Base-by-base conservation (phyloP, 805 yeast species). In the Starmerella bombicola region DNA sequence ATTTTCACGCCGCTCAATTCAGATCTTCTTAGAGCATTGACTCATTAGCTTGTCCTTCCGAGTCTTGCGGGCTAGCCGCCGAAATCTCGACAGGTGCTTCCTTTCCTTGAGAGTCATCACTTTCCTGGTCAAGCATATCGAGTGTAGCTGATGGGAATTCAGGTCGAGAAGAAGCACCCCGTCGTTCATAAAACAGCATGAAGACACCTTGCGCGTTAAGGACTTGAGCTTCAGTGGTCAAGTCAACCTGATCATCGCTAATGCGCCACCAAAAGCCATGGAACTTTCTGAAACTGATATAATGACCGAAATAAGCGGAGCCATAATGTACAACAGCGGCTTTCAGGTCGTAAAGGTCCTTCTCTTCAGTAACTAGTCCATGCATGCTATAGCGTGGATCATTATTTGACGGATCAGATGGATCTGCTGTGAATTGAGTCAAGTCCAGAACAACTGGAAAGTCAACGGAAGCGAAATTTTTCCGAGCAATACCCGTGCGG, bases 251-350 rank as follows among this genome's bases (percentile, higher is more conserved):
- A 55, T 85, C 94, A 60, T 91, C 98, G 52, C 91, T 79, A 16
- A 86, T 78, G 57, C 95, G 73, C 94, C 95, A 86, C 98, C 98
- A 88, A 9, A 75, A 69, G 2, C 86, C 91, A 50, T 93, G 71
- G 43, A 65, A 70, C 54, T 75, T 78, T 55, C 96, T 74, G 63
- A 73, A 88, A 31, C 93, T 84, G 46, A 88, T 81, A 57, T 88
- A 88, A 60, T 88, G 98, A n/a, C 98, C 98, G 57, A 84, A 91
- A 53, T 88, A 85, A 53, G 91, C 96, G 1, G 95, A 80, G 36
- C 98, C 98, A 58, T 79, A 86, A 60, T 88, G 98, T 1, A 88
- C 77, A 33, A 88, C 81, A 1, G 82, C 91, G 1, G 95, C 82
- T 55, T 81, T 81, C 46, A 88, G 67, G 30, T 75, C 69, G 58